phyloP scores from a whole-genome alignment of 2,329 filamentous ascomycete species.

The Plenodomus biglobosus region DNA sequence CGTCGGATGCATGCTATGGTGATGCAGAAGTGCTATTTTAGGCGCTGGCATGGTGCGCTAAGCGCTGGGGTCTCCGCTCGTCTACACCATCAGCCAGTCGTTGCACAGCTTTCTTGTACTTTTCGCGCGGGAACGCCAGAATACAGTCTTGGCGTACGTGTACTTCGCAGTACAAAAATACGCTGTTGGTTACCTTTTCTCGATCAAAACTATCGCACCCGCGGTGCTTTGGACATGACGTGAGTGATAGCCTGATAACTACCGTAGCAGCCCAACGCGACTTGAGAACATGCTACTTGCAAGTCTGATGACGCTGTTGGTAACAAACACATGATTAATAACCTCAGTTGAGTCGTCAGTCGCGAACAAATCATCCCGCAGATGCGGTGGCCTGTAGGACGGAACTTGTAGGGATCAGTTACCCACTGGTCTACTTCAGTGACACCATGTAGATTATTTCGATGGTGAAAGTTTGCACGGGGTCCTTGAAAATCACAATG shows the following conservation, averaged over 20 bases:
- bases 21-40: conserved; percentile 35
- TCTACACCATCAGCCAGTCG: conserved; percentile 24
- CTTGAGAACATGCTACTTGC: neutral
- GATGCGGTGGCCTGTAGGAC: neutral
- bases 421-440: neutral
- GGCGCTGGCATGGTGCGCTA: conserved; percentile 35
- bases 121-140: conserved; percentile 23
- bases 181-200: conserved; percentile 7
- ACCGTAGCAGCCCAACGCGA: neutral
- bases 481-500: neutral
- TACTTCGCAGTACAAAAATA: conserved; percentile 19
- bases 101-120: conserved; percentile 24
- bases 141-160: conserved; percentile 40
- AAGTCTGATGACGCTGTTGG: neutral
- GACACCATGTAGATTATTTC: neutral
- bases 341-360: neutral
- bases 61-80: conserved; percentile 31
- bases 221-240: neutral
- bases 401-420: neutral
- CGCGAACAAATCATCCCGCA: neutral
- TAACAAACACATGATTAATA: neutral
- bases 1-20: conserved; percentile 28
- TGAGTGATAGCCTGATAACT: neutral
- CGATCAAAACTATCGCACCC: neutral
- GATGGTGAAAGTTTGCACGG: neutral